A percentile compares a stretch with the other conserved stretches of the same genome.
These are phyloP conservation scores for Silene noctiflora DNA, from an alignment of 179 eudicot species.

Conservation along the genomic window DNA sequence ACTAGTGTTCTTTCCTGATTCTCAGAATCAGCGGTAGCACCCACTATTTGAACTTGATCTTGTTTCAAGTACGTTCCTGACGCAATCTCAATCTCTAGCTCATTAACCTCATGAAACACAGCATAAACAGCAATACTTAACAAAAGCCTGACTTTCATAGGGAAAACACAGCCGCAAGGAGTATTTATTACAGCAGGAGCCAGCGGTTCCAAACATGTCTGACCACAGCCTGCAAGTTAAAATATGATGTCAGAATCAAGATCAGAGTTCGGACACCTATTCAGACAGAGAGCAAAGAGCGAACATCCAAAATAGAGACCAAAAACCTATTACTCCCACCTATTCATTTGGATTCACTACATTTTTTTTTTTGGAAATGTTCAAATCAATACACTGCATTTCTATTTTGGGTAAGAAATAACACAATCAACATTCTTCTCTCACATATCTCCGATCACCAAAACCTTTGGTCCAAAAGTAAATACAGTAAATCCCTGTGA, in stretches of 20 bases:
- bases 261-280: not conserved
- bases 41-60: slow-evolving; percentile 78
- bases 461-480: not conserved
- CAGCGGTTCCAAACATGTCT: slow-evolving; percentile 78
- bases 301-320: slow-evolving; percentile 4
- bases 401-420: not conserved
- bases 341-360: not conserved
- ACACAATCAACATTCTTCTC: not conserved
- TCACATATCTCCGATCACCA: not conserved
- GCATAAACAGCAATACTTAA: slow-evolving; percentile 68
- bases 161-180: slow-evolving; percentile 89
- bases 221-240: slow-evolving; percentile 67
- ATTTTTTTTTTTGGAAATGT: too few species aligned
- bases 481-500: not conserved
- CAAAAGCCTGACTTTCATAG: slow-evolving; percentile 78
- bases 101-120: slow-evolving; percentile 66
- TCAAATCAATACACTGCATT: not conserved
- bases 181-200: slow-evolving; percentile 68
- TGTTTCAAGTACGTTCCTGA: slow-evolving; percentile 78
- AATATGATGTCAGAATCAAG: slow-evolving; percentile 1
- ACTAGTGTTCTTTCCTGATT: slow-evolving; percentile 70
- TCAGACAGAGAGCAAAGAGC: not conserved
- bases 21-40: slow-evolving; percentile 87
- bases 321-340: not conserved
- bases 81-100: slow-evolving; percentile 81